Evolutionary conservation across 768 basidiomycete species (phyloP).

Genomic region (Pisolithus orientalis): DNA sequence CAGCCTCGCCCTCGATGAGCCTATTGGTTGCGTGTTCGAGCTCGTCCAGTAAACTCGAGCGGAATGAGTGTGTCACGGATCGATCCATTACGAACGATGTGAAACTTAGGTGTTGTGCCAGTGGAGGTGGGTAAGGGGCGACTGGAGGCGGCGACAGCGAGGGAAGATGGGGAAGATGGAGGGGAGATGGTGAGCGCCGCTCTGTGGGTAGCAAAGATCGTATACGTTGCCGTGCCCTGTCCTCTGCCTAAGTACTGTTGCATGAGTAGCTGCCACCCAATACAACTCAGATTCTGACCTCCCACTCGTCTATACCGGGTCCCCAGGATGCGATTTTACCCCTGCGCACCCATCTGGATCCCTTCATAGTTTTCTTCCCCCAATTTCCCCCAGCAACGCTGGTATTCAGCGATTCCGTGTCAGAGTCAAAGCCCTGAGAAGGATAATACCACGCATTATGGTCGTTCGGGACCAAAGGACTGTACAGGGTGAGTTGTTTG

Average conservation of each 20-base stretch:
- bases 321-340: conserved; percentile 85
- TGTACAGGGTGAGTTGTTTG: conserved; percentile 12
- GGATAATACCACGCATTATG: conserved; percentile 82
- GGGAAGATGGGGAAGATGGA: conserved; percentile 66
- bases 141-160: conserved; percentile 74
- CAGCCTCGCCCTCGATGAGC: conserved; percentile 78
- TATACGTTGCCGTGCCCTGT: conserved; percentile 76
- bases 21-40: conserved; percentile 77
- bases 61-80: conserved; percentile 77
- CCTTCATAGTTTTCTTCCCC: conserved; percentile 72
- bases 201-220: conserved; percentile 56
- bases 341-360: conserved; percentile 75
- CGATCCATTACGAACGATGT: conserved; percentile 85
- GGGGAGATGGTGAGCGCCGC: conserved; percentile 65
- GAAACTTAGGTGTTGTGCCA: conserved; percentile 64
- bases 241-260: conserved; percentile 53
- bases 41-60: conserved; percentile 70
- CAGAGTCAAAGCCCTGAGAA: conserved; percentile 64
- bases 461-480: conserved; percentile 56
- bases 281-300: conserved; percentile 38
- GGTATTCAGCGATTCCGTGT: conserved; percentile 48
- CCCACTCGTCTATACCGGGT: conserved; percentile 79
- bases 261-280: conserved; percentile 6
- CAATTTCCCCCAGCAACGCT: conserved; percentile 65
- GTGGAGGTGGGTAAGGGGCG: conserved; percentile 69